A percentile compares a stretch with the other conserved stretches of the same genome.
These are phyloP conservation scores for Leucosporidium creatinivorum DNA, from an alignment of 768 basidiomycete species.

Conservation along the genomic window DNA sequence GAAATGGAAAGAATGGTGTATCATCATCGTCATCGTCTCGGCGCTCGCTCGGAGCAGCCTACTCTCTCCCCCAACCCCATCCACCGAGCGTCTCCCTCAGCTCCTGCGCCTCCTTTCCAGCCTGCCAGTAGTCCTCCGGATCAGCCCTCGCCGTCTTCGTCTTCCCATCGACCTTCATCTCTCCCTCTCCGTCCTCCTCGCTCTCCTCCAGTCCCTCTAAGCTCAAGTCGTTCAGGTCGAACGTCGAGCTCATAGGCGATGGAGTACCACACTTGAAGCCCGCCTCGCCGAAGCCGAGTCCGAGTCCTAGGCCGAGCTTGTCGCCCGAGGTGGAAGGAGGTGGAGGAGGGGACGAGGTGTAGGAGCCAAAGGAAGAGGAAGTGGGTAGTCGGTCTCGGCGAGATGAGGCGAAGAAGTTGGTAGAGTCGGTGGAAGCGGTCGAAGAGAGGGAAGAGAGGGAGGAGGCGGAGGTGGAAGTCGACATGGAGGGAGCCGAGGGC, in stretches of 20 bases:
- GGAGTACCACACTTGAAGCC: not conserved
- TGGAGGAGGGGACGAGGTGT: not conserved
- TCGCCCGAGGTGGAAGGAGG: no score
- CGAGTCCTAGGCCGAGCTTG: no score
- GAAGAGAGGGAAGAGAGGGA: not conserved
- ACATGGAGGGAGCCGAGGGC: slow-evolving; percentile 9
- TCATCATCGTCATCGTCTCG: no score
- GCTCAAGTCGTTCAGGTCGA: slow-evolving; percentile 24
- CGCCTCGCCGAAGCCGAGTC: not conserved
- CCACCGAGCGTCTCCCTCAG: slow-evolving; percentile 7
- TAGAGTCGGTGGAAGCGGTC: no score
- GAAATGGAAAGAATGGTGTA: no score
- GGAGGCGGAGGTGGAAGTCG: not conserved
- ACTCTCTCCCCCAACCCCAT: slow-evolving; percentile 17
- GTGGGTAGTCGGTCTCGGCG: no score
- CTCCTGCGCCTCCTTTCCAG: slow-evolving; percentile 16
- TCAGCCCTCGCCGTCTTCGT: no score
- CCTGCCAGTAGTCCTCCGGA: slow-evolving; percentile 10
- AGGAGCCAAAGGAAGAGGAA: not conserved
- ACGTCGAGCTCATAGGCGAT: slow-evolving; percentile 18
- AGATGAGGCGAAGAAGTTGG: no score
- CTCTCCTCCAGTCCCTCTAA: slow-evolving; percentile 9
- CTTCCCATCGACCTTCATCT: not conserved
- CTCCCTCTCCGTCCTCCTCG: not conserved
- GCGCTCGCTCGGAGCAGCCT: slow-evolving; percentile 25